Evolutionary conservation across 1,284 basidiomycete species (phyloP).

Genomic region (Waitea zeae): DNA sequence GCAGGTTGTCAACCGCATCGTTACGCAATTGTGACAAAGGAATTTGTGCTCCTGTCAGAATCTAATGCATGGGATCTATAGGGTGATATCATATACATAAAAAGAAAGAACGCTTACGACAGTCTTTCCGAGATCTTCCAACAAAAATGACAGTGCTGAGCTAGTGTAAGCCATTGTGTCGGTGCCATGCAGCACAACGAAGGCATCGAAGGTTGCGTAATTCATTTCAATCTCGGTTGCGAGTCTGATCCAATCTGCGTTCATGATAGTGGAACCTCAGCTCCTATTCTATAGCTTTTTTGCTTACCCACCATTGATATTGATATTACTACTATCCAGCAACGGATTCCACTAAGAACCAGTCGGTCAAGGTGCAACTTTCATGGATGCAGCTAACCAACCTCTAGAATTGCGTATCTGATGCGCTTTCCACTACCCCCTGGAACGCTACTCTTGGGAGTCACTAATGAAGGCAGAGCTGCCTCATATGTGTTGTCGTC

Average conservation of each 20-base stretch:
- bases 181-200: constrained; percentile 85
- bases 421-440: constrained; percentile 56
- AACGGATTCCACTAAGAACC: constrained; percentile 60
- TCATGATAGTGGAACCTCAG: constrained; percentile 7
- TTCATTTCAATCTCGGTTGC: constrained; percentile 86
- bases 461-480: constrained; percentile 55
- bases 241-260: constrained; percentile 74
- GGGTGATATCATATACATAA: constrained; percentile 1
- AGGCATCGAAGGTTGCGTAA: constrained; percentile 72
- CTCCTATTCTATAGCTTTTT: constrained; percentile 1
- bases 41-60: constrained; percentile 83
- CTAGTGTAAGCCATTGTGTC: constrained; percentile 87
- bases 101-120: constrained; percentile 36
- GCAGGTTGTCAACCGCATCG: constrained; percentile 79
- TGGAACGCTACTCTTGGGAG: constrained; percentile 46
- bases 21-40: constrained; percentile 69
- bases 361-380: constrained; percentile 1
- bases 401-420: constrained; percentile 68
- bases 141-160: constrained; percentile 74
- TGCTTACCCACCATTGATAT: constrained; percentile 39
- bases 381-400: constrained; percentile 15
- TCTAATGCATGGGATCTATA: constrained; percentile 44
- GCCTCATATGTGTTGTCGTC: constrained; percentile 51
- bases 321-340: constrained; percentile 79
- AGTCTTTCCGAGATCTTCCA: constrained; percentile 84